phyloP scores from a whole-genome alignment of 768 basidiomycete species.

The Gyrodon lividus region DNA sequence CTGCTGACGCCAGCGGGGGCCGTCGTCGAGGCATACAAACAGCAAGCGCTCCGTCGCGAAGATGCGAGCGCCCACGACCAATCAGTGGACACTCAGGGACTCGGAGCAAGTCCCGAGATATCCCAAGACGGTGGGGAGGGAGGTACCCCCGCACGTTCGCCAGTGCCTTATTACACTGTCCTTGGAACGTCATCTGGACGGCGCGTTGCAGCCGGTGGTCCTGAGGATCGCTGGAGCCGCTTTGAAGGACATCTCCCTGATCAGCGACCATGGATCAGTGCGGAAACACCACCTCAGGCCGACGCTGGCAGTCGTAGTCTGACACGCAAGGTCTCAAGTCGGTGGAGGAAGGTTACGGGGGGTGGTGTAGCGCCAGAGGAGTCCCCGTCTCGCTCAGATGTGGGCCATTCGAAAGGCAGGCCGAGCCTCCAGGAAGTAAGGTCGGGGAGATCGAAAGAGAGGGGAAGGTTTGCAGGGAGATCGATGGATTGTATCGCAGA shows the following conservation, averaged over 20 bases:
- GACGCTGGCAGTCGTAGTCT: constrained; percentile 23
- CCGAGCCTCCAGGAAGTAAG: constrained; percentile 37
- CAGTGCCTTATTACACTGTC: constrained; percentile 56
- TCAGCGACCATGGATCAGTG: background rate
- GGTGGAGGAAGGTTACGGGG: constrained; percentile 29
- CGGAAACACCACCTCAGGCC: constrained; percentile 2
- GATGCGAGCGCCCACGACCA: constrained; percentile 15
- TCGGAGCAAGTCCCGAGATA: constrained; percentile 5
- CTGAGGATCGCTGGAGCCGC: constrained; percentile 33
- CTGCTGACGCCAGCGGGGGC: constrained; percentile 46
- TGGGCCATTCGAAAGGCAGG: constrained; percentile 20
- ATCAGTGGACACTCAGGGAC: constrained; percentile 28
- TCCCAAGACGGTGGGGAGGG: constrained; percentile 12
- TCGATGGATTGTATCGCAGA: constrained; percentile 19
- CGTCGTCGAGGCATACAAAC: constrained; percentile 49
- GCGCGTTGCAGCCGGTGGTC: constrained; percentile 43
- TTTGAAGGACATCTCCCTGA: constrained; percentile 5
- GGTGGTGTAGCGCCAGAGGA: constrained; percentile 20
- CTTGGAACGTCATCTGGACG: constrained; percentile 48
- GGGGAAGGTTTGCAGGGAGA: constrained; percentile 7
- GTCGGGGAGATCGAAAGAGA: constrained; percentile 7
- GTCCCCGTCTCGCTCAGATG: constrained; percentile 14
- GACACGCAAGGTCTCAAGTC: constrained; percentile 37
- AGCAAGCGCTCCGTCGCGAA: constrained; percentile 33
- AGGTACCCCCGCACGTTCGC: constrained; percentile 14